Percentiles rank a stretch among this genome's conserved stretches.
These are phyloP conservation scores for Xylariaceae sp. DNA, from an alignment of 2,329 filamentous ascomycete species.

Conservation along the genomic window DNA sequence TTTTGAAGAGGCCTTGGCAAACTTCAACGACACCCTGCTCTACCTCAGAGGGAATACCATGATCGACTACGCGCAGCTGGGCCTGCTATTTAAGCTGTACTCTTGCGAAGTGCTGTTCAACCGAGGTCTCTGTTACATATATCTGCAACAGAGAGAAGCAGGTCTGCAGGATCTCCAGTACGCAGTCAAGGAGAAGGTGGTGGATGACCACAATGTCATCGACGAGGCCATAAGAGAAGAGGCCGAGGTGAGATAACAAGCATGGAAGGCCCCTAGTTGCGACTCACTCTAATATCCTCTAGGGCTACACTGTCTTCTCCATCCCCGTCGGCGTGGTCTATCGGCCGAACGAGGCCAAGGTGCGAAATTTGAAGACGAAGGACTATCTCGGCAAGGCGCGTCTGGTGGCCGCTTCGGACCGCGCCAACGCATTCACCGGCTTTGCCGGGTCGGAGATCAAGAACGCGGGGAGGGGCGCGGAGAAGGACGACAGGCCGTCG, in stretches of 20 bases:
- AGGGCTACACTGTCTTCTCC: slow-evolving; percentile 98
- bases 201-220: slow-evolving; percentile 94
- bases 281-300: slow-evolving; percentile 18
- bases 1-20: slow-evolving; percentile 92
- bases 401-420: slow-evolving; percentile 80
- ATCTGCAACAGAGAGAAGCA: slow-evolving; percentile 81
- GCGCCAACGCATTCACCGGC: slow-evolving; percentile 72
- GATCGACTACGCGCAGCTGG: slow-evolving; percentile 96
- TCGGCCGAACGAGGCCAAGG: slow-evolving; percentile 92
- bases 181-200: slow-evolving; percentile 91
- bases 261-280: slow-evolving; percentile 1
- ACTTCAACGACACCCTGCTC: slow-evolving; percentile 95
- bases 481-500: slow-evolving; percentile 70
- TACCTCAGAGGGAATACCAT: slow-evolving; percentile 93
- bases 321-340: slow-evolving; percentile 95
- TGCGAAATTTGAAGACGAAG: slow-evolving; percentile 95
- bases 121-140: slow-evolving; percentile 93
- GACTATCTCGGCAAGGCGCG: slow-evolving; percentile 97
- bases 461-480: slow-evolving; percentile 49
- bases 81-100: slow-evolving; percentile 91
- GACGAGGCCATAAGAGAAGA: slow-evolving; percentile 92
- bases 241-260: slow-evolving; percentile 61
- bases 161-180: slow-evolving; percentile 87
- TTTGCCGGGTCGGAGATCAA: slow-evolving; percentile 75
- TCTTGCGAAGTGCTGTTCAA: slow-evolving; percentile 98